phyloP scores from a whole-genome alignment of 2,329 filamentous ascomycete genomes.

The Fusarium sp. region DNA sequence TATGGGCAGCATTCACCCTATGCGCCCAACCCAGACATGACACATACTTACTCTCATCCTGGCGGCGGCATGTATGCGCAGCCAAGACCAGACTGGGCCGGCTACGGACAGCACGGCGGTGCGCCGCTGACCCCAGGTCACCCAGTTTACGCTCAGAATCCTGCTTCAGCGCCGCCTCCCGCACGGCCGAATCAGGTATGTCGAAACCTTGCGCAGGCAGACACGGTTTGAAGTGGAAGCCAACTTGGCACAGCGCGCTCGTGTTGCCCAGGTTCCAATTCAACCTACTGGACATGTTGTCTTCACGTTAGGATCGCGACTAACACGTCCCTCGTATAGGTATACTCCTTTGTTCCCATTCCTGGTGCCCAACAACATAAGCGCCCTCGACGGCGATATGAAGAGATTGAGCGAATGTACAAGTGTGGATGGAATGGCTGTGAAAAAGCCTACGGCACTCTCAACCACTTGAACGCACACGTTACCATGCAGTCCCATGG shows the following conservation, averaged over 20 bases:
- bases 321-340: slow-evolving; percentile 60
- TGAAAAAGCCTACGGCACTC: slow-evolving; percentile 96
- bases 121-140: slow-evolving; percentile 59
- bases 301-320: not conserved
- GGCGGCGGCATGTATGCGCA: slow-evolving; percentile 71
- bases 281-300: not conserved
- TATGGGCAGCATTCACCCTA: slow-evolving; percentile 88
- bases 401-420: slow-evolving; percentile 99
- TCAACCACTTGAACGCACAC: slow-evolving; percentile 97
- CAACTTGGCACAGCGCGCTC: slow-evolving; percentile 1
- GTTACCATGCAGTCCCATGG: slow-evolving; percentile 99
- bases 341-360: slow-evolving; percentile 98
- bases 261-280: not conserved
- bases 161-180: slow-evolving; percentile 63
- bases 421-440: slow-evolving; percentile 99
- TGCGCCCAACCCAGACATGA: slow-evolving; percentile 84
- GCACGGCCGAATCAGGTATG: slow-evolving; percentile 69
- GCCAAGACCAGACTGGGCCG: slow-evolving; percentile 77
- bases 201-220: slow-evolving; percentile 30
- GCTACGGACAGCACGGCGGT: slow-evolving; percentile 66
- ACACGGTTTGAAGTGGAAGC: slow-evolving; percentile 17
- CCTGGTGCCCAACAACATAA: slow-evolving; percentile 98
- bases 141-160: slow-evolving; percentile 64
- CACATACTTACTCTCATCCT: slow-evolving; percentile 75
- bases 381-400: slow-evolving; percentile 88